These are phyloP conservation scores for Syzygium malaccense DNA, from an alignment of 441 rosid species.

Conservation along the genomic window DNA sequence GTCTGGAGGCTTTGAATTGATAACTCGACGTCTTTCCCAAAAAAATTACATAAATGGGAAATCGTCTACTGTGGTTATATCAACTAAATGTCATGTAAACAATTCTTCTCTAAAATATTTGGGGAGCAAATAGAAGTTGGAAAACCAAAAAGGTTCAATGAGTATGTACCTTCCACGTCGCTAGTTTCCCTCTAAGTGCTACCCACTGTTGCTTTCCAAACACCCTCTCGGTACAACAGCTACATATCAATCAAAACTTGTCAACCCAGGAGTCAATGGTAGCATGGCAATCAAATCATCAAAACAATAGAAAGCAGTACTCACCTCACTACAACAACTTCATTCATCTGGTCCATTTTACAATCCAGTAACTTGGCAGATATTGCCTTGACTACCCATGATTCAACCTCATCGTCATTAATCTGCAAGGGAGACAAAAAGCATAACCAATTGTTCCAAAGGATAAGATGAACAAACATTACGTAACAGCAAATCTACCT, in stretches of 20 bases:
- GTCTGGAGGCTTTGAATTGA: not conserved
- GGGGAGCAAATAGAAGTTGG: not conserved
- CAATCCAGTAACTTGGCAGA: conserved; percentile 72
- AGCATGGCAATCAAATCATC: not conserved
- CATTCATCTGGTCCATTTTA: conserved; percentile 97
- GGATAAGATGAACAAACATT: not conserved
- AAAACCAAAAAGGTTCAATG: not conserved
- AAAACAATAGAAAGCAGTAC: not conserved
- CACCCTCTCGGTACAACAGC: conserved; percentile 68
- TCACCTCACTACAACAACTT: conserved; percentile 72
- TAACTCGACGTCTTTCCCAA: not conserved
- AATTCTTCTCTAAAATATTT: not conserved
- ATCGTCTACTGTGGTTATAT: not conserved
- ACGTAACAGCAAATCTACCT: conserved; percentile 29
- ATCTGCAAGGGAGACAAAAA: conserved; percentile 32
- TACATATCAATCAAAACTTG: conserved; percentile 8
- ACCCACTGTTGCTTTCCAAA: conserved; percentile 83
- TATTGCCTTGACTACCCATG: conserved; percentile 95
- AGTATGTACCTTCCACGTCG: conserved; percentile 69
- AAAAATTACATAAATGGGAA: not conserved
- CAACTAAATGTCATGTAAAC: not conserved
- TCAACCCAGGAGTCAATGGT: not conserved
- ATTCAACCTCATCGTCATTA: conserved; percentile 69
- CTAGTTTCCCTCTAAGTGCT: conserved; percentile 65
- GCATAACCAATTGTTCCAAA: not conserved